phyloP scores from a whole-genome alignment of 169 alveolate genomes.

The Amoebophrya sp. region DNA sequence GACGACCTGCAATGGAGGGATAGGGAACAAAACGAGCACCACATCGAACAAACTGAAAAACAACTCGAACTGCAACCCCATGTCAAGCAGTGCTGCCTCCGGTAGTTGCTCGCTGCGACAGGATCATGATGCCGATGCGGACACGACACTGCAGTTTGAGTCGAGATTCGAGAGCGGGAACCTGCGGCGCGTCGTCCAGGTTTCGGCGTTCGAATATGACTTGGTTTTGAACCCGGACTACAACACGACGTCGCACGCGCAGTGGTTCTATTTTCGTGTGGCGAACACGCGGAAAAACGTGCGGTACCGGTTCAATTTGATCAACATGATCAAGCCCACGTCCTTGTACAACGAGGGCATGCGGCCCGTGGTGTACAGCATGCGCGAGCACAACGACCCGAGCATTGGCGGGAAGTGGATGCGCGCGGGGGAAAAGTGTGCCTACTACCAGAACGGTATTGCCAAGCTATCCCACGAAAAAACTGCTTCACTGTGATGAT shows the following conservation, averaged over 20 bases:
- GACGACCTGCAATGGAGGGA: too few species aligned
- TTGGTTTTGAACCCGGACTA: slow-evolving; percentile 82
- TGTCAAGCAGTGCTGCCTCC: too few species aligned
- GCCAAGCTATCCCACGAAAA: too few species aligned
- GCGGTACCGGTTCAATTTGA: slow-evolving; percentile 52
- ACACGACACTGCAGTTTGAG: too few species aligned
- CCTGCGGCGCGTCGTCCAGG: slow-evolving; percentile 45
- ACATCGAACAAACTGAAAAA: too few species aligned
- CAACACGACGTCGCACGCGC: slow-evolving; percentile 73
- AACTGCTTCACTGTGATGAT: too few species aligned
- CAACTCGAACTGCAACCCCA: too few species aligned
- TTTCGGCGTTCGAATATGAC: slow-evolving; percentile 60
- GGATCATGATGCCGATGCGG: too few species aligned
- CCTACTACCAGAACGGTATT: slow-evolving; percentile 44
- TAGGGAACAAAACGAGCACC: too few species aligned
- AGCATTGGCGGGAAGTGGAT: slow-evolving; percentile 59
- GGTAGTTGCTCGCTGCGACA: too few species aligned
- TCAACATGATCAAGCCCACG: slow-evolving; percentile 61
- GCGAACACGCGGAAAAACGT: slow-evolving; percentile 34
- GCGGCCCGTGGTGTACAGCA: slow-evolving; percentile 58
- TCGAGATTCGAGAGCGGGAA: slow-evolving; percentile 48
- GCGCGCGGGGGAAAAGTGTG: slow-evolving; percentile 46
- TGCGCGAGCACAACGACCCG: slow-evolving; percentile 39
- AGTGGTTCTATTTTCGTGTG: slow-evolving; percentile 79
- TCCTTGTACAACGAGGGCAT: slow-evolving; percentile 68